Conservation (phyloP, 768 basidiomycete species). For the Pleurotus eryngii region DNA sequence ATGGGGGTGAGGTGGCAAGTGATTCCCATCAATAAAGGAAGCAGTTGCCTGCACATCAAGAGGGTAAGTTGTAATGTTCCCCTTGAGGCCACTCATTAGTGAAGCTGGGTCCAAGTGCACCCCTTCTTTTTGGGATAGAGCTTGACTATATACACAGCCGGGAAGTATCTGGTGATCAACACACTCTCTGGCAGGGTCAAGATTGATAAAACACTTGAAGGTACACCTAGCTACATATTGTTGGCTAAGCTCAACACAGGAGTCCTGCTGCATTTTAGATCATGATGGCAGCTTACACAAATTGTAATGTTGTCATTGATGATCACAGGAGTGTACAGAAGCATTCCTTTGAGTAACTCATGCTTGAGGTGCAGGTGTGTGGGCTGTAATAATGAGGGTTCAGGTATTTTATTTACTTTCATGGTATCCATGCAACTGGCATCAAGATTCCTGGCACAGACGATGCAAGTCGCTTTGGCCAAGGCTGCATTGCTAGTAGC, state of each 20-base stretch:
- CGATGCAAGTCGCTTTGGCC: too few species aligned
- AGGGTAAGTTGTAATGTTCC: constrained; percentile 18
- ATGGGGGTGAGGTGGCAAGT: constrained; percentile 13
- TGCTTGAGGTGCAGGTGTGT: not conserved
- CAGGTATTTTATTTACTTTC: too few species aligned
- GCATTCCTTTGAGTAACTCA: not conserved
- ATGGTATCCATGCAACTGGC: too few species aligned
- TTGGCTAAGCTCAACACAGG: constrained; percentile 9
- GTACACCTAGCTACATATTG: constrained; percentile 21
- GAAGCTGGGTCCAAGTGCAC: not conserved
- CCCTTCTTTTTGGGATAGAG: constrained; percentile 16
- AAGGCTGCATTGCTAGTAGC: too few species aligned
- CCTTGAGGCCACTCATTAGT: constrained; percentile 12
- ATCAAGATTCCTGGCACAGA: too few species aligned
- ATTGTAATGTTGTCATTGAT: too few species aligned
- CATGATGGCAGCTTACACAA: too few species aligned
- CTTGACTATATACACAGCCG: constrained; percentile 19
- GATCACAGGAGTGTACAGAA: too few species aligned
- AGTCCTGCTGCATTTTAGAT: not conserved
- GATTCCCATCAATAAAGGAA: constrained; percentile 16
- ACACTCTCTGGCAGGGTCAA: constrained; percentile 23
- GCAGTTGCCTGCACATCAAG: constrained; percentile 12
- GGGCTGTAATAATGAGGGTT: too few species aligned
- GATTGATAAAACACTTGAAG: constrained; percentile 13
- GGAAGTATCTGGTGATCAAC: constrained; percentile 16